Conservation (phyloP, 2,329 filamentous ascomycete genomes). For the Fusarium neocosmosporiellum region DNA sequence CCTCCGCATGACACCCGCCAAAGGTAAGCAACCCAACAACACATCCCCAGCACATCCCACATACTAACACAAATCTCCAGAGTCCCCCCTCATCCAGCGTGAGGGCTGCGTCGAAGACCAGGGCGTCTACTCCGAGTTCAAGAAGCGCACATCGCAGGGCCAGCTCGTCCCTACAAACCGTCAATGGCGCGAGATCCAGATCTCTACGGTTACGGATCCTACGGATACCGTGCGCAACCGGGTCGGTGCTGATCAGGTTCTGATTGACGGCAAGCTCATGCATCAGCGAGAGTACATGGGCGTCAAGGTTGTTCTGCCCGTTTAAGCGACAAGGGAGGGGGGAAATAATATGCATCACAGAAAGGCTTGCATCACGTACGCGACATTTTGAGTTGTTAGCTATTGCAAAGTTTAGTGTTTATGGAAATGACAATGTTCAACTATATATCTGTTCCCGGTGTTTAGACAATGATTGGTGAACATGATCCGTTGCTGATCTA, state of each 20-base stretch:
- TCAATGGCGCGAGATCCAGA: conserved; percentile 63
- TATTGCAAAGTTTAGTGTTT: not conserved
- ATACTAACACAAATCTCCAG: conserved; percentile 2
- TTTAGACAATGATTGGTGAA: not conserved
- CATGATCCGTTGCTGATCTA: not conserved
- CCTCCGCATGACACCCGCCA: conserved; percentile 55
- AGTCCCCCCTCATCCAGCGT: conserved; percentile 46
- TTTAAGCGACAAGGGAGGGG: conserved; percentile 37
- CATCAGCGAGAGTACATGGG: conserved; percentile 60
- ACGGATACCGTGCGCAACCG: conserved; percentile 55
- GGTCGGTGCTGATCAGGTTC: conserved; percentile 54
- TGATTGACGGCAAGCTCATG: conserved; percentile 58
- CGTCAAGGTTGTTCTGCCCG: conserved; percentile 57
- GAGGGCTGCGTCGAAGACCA: conserved; percentile 57
- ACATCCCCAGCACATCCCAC: not conserved
- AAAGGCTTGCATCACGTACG: not conserved
- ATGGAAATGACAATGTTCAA: not conserved
- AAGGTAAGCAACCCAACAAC: not conserved
- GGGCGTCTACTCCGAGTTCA: conserved; percentile 59
- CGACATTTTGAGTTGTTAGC: not conserved
- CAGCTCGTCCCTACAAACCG: conserved; percentile 57
- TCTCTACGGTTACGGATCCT: conserved; percentile 55
- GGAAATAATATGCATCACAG: not conserved
- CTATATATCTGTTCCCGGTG: not conserved
- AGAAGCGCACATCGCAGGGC: conserved; percentile 53